Evolutionary conservation across 1,139 yeast species (phyloP).

Genomic region (Schwanniomyces etchellsii): DNA sequence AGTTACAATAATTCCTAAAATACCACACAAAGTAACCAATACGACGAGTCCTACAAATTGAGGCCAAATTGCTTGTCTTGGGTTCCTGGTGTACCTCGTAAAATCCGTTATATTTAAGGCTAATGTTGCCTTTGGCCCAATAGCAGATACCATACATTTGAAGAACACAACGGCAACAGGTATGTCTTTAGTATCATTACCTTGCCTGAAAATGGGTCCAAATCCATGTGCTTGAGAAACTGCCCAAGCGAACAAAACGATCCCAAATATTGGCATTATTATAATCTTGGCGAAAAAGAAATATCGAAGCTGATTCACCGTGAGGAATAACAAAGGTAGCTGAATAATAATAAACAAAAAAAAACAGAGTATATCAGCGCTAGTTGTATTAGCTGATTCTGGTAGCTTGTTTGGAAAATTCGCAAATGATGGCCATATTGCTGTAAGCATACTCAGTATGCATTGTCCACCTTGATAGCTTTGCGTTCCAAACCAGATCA

Average conservation of each 20-base stretch:
- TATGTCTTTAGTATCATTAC: too few species aligned
- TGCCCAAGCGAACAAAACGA: neutral
- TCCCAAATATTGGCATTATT: neutral
- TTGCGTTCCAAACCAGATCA: neutral
- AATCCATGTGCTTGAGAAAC: neutral
- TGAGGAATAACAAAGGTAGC: neutral
- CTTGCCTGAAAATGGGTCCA: too few species aligned
- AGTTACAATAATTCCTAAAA: slow-evolving; percentile 22
- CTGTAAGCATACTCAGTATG: neutral
- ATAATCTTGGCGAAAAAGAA: neutral
- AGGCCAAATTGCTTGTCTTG: too few species aligned
- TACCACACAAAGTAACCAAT: slow-evolving; percentile 13
- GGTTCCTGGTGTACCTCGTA: too few species aligned
- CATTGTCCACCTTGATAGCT: neutral
- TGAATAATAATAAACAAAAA: neutral
- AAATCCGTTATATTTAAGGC: too few species aligned
- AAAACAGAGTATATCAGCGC: neutral
- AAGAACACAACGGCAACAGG: slow-evolving; percentile 30
- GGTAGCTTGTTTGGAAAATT: neutral
- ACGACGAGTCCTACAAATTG: too few species aligned
- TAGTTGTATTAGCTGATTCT: neutral
- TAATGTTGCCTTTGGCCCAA: slow-evolving; percentile 27
- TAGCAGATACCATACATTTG: slow-evolving; percentile 18
- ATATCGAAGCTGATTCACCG: neutral
- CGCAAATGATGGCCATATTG: neutral